phyloP scores from a whole-genome alignment of 1,284 basidiomycete species.

The Phaffia rhodozyma region DNA sequence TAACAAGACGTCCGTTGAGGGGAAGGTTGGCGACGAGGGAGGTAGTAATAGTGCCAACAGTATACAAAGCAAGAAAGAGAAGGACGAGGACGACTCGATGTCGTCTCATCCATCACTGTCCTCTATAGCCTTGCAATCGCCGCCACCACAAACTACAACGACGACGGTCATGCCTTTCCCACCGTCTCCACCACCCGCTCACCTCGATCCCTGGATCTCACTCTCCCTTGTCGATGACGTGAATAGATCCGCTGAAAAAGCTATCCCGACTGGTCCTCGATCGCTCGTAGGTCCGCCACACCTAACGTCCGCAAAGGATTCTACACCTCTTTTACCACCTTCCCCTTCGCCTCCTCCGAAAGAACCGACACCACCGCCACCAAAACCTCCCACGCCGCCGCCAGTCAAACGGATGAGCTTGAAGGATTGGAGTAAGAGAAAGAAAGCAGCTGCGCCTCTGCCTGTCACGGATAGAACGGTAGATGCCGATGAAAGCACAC shows the following conservation, averaged over 20 bases:
- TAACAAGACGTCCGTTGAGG: no score
- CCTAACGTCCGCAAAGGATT: not conserved
- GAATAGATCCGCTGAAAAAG: no score
- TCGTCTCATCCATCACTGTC: no score
- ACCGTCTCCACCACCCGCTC: not conserved
- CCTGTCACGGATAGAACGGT: not conserved
- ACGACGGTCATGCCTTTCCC: not conserved
- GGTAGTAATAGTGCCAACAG: no score
- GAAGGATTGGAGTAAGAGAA: conserved; percentile 15
- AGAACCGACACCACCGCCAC: conserved; percentile 22
- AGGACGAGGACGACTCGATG: no score
- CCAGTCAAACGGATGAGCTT: conserved; percentile 15
- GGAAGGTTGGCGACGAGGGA: no score
- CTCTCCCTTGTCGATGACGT: not conserved
- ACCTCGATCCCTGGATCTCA: conserved; percentile 6
- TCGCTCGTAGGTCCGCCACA: not conserved
- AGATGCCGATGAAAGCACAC: not conserved
- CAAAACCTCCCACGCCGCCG: conserved; percentile 20
- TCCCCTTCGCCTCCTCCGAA: conserved; percentile 15
- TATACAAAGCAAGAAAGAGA: no score
- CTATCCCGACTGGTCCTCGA: no score
- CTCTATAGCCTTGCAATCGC: no score
- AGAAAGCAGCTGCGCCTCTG: conserved; percentile 5
- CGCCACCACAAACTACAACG: no score
- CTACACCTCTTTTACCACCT: not conserved